A percentile compares a stretch with the other conserved stretches of the same genome.
These are phyloP conservation scores for Breynia disticha DNA, from an alignment of 441 rosid species.

Conservation along the genomic window DNA sequence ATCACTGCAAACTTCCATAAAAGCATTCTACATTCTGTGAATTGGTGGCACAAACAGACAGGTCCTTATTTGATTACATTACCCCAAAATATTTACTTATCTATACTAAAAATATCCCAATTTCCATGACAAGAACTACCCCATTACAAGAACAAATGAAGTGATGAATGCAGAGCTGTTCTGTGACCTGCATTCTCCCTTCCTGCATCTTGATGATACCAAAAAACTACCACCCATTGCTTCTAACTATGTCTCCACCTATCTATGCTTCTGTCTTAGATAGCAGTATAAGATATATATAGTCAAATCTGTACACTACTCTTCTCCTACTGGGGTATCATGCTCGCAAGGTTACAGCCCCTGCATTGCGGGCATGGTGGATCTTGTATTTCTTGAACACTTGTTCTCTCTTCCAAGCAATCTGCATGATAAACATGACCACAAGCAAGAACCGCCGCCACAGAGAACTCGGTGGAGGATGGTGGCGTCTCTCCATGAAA, in stretches of 20 bases:
- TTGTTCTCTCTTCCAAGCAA: conserved; percentile 48
- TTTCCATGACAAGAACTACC: too few species aligned
- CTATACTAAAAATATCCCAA: too few species aligned
- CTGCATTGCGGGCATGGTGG: conserved; percentile 46
- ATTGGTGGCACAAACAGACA: too few species aligned
- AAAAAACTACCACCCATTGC: conserved; percentile 15
- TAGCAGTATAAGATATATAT: conserved; percentile 8
- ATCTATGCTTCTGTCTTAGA: conserved; percentile 11
- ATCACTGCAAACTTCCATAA: too few species aligned
- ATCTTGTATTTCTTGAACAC: conserved; percentile 30
- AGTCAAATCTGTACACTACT: conserved; percentile 16
- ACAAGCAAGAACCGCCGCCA: conserved; percentile 53
- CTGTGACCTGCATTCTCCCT: too few species aligned
- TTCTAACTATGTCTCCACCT: conserved; percentile 5
- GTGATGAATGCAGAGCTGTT: too few species aligned
- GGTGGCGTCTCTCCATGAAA: conserved; percentile 4
- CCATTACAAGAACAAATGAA: too few species aligned
- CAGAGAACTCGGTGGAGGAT: conserved; percentile 31
- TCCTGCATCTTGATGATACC: too few species aligned
- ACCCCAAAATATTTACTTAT: too few species aligned
- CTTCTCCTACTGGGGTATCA: conserved; percentile 18
- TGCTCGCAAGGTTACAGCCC: conserved; percentile 19
- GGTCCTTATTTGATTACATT: too few species aligned
- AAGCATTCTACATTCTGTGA: too few species aligned
- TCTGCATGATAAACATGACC: conserved; percentile 61